A percentile compares a stretch with the other conserved stretches of the same genome.
phyloP scores from a whole-genome alignment of 805 yeast genomes.

The Candida xyloterini region DNA sequence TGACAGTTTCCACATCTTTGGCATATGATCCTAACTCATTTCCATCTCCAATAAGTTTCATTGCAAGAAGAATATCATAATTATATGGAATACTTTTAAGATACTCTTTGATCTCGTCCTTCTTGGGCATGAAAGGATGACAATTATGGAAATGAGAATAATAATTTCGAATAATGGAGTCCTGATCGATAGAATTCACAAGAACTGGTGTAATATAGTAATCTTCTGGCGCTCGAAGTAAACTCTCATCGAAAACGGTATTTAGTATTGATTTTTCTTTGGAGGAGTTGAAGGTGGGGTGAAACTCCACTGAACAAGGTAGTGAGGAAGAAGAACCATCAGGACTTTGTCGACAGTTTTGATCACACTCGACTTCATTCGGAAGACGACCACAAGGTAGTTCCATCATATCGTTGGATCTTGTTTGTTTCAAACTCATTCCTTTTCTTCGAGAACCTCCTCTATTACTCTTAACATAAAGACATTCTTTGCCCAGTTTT shows the following conservation, averaged over 20 bases:
- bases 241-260: slow-evolving; percentile 24
- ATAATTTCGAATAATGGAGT: slow-evolving; percentile 30
- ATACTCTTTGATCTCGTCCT: slow-evolving; percentile 34
- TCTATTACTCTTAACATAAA: slow-evolving; percentile 49
- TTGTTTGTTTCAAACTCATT: slow-evolving; percentile 26
- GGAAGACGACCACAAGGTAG: slow-evolving; percentile 32
- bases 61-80: slow-evolving; percentile 42
- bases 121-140: slow-evolving; percentile 49
- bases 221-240: slow-evolving; percentile 18
- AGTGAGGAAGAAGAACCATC: slow-evolving; percentile 17
- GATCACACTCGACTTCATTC: slow-evolving; percentile 21
- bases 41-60: slow-evolving; percentile 51
- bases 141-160: slow-evolving; percentile 38
- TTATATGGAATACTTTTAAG: slow-evolving; percentile 34
- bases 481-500: slow-evolving; percentile 36
- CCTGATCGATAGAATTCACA: slow-evolving; percentile 26
- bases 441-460: slow-evolving; percentile 56
- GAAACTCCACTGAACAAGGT: slow-evolving; percentile 29
- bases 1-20: slow-evolving; percentile 39
- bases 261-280: slow-evolving; percentile 26
- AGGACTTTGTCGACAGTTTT: slow-evolving; percentile 27
- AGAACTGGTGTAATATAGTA: slow-evolving; percentile 32
- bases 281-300: slow-evolving; percentile 33
- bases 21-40: slow-evolving; percentile 37
- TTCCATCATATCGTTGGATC: slow-evolving; percentile 17